Base-by-base conservation (phyloP, 495 filamentous ascomycete species). In the Hypomontagnella monticulosa region DNA sequence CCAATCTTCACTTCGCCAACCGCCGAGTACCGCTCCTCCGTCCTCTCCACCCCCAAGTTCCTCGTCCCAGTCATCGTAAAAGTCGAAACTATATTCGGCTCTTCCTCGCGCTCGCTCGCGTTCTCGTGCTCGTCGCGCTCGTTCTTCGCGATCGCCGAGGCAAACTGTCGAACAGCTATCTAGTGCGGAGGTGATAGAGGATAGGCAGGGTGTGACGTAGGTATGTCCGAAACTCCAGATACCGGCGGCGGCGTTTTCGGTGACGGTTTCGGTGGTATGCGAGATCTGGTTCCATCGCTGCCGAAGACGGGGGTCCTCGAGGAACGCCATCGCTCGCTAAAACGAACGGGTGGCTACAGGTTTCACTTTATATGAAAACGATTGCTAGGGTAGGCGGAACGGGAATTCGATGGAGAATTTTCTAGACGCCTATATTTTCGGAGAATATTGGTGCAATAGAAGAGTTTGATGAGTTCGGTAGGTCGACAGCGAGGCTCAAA, bases 31-130 rank as follows among this genome's bases (percentile, higher is more conserved):
- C 6, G 86, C 85, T 48, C 90, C 84, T 41, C 78, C 57, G 19
- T 69, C 73, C 19, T 77, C 75, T 30, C 74, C 74, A n/a, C 70
- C 82, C 36, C 85, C 85, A 19, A 91, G 88, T 53, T 88, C 85
- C 54, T 93, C 92, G 48, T 97, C 92, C 93, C 94, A 97, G 71
- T 97, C 93, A 73, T 99, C 95, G 79, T 99, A 99, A 80, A 99
- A 99, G 68, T 97, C 96, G 67, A 99, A 99, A 63, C 85, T 91
- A 38, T 89, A 86, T 72, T 97, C 93, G 20, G 91, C 88, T 37
- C 87, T 78, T 8, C 88, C 89, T 63, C 89, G 79, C 8, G 82
- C 81, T 9, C 80, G 73, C 10, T 77, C 85, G 30, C 83, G 76
- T 60, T 85, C 82, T 37, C 83, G 81, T 50, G 85, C 81, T 43